phyloP scores from a whole-genome alignment of 2,329 filamentous ascomycete genomes.

The Magnaporthiopsis poae region DNA sequence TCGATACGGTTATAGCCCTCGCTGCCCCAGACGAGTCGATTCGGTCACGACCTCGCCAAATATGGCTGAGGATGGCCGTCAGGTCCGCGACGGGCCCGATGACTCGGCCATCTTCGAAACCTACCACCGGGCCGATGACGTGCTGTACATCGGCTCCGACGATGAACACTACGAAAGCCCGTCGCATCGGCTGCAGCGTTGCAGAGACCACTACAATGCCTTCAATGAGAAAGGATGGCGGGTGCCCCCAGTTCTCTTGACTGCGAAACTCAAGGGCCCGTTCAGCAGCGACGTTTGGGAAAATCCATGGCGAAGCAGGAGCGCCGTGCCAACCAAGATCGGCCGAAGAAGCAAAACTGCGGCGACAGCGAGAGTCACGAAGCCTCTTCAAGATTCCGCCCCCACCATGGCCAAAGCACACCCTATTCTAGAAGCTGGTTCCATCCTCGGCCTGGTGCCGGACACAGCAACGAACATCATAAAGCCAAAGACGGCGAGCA shows the following conservation, averaged over 20 bases:
- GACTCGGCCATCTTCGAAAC: slow-evolving; percentile 24
- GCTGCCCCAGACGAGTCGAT: background rate
- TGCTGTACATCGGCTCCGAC: slow-evolving; percentile 48
- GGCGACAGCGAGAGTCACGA: background rate
- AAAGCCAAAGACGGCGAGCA: background rate
- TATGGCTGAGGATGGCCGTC: background rate
- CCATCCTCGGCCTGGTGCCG: background rate
- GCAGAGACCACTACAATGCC: slow-evolving; percentile 50
- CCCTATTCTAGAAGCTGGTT: background rate
- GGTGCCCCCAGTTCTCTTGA: slow-evolving; percentile 44
- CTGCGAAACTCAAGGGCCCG: slow-evolving; percentile 52
- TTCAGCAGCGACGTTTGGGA: slow-evolving; percentile 42
- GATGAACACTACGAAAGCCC: slow-evolving; percentile 41
- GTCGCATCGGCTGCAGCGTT: slow-evolving; percentile 38
- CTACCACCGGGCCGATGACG: slow-evolving; percentile 30
- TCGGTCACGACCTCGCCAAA: background rate
- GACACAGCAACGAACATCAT: background rate
- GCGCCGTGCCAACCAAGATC: background rate
- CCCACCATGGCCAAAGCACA: background rate
- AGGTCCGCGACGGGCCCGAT: background rate
- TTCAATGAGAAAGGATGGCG: slow-evolving; percentile 34
- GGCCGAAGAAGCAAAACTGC: background rate
- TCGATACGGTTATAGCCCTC: background rate
- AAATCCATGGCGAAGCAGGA: slow-evolving; percentile 36
- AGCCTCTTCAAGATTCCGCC: background rate